Base-by-base conservation (phyloP, 2,329 filamentous ascomycete genomes). In the Ascochyta clinopodiicola region DNA sequence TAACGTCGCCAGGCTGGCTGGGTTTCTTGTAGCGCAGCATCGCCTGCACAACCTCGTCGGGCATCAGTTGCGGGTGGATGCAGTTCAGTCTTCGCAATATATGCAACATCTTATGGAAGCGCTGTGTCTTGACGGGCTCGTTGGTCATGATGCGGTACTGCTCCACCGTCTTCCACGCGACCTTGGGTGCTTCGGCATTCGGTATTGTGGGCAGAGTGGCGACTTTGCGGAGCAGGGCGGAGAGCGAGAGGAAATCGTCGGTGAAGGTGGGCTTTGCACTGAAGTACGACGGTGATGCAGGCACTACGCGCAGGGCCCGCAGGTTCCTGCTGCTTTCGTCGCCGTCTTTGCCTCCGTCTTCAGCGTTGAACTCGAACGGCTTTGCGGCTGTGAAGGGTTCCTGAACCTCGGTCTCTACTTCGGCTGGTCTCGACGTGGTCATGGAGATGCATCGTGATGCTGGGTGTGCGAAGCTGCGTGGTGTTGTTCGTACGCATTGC, bases 271-370 rank as follows among this genome's bases (percentile, higher is more conserved):
- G 90, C 58, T 88, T 88, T 47, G 89, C 89, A 47, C 92, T 93
- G 80, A 98, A 99, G 79, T 99, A 99, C n/a, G 94, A 95, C 2
- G 91, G 88, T 32, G 93, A 96, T 24, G 84, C 83, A 19, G 95
- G 95, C 32, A 97, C 80, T 21, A 96, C 81, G 62, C 95, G 91
- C 48, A 90, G 66, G 22, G 65, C 72, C 42, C 63, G 57, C 37
- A 80, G 39, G 19, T 44, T 44, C 17, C 54, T 54, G 44, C 44
- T 56, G 31, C 46, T 59, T 44, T 36, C 59, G 22, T 60, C 57
- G 6, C 50, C 57, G n/a, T 44, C 40, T 2, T 36, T 42, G 5
- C 24, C 44, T 2, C 59, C 64, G 12, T 46, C 22, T 66, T 10
- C 56, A 15, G 59, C 57, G 15, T 42, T 46, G 38, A 82, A 79